These are phyloP conservation scores for Psidium friedrichsthalianum DNA, from an alignment of 345 rosid species.

Conservation along the genomic window DNA sequence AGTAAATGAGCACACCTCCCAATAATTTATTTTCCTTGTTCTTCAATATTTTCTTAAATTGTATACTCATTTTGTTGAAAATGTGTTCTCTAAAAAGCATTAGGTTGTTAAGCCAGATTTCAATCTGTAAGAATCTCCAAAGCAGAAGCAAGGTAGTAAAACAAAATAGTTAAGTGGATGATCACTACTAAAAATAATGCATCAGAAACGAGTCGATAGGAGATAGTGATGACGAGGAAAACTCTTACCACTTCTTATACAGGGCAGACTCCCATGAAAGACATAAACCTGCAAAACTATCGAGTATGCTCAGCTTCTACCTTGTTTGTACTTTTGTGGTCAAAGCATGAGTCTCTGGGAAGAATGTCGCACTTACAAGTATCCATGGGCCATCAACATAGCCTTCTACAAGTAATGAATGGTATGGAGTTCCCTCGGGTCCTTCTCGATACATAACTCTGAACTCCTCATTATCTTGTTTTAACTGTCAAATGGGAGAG, in stretches of 20 bases:
- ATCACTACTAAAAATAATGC: background rate
- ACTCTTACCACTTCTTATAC: slow-evolving; percentile 69
- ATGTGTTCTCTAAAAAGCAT: background rate
- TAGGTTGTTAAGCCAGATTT: background rate
- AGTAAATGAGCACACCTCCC: background rate
- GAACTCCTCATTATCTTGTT: slow-evolving; percentile 67
- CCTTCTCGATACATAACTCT: slow-evolving; percentile 96
- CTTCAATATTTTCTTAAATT: background rate
- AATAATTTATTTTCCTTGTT: background rate
- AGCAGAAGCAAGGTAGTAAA: background rate
- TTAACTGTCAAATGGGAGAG: slow-evolving; percentile 34
- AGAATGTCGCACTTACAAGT: slow-evolving; percentile 43
- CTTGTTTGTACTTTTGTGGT: background rate
- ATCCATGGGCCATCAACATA: slow-evolving; percentile 74
- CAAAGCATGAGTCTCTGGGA: background rate
- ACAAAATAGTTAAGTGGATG: background rate
- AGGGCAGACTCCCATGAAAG: slow-evolving; percentile 69
- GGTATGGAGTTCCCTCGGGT: slow-evolving; percentile 69
- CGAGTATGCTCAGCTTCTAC: background rate
- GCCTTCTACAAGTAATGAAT: slow-evolving; percentile 90
- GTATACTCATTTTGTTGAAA: background rate
- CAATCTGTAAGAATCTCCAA: background rate
- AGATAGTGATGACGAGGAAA: background rate
- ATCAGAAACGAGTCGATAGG: background rate
- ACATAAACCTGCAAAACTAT: slow-evolving; percentile 59